phyloP scores from a whole-genome alignment of 768 basidiomycete genomes.

The Tephrocybe rancida region DNA sequence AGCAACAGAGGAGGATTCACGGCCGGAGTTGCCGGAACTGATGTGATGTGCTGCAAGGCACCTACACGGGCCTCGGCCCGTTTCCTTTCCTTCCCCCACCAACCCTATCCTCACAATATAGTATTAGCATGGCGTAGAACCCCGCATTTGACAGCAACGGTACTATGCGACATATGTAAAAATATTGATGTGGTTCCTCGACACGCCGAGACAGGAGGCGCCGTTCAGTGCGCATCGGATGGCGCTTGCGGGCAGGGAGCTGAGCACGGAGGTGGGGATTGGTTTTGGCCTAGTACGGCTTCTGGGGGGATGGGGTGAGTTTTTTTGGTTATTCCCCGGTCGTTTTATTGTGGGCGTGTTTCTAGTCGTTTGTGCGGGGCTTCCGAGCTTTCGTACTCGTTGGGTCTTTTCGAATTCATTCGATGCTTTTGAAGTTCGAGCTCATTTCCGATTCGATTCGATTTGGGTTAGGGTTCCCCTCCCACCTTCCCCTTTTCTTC shows the following conservation, averaged over 20 bases:
- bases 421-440: too few species aligned
- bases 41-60: too few species aligned
- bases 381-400: neutral
- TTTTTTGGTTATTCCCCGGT: neutral
- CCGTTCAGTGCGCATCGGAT: conserved; percentile 97
- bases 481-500: too few species aligned
- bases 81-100: conserved; percentile 2
- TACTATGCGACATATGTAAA: conserved; percentile 88
- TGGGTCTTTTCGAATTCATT: too few species aligned
- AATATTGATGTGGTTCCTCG: conserved; percentile 93
- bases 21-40: too few species aligned
- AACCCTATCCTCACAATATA: neutral
- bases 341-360: neutral
- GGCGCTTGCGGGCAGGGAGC: conserved; percentile 91
- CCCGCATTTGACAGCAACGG: conserved; percentile 54
- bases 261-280: conserved; percentile 95
- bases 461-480: too few species aligned
- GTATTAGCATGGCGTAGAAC: conserved; percentile 83
- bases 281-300: conserved; percentile 99
- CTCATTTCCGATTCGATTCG: too few species aligned
- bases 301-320: conserved; percentile 91
- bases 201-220: conserved; percentile 79
- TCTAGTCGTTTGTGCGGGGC: too few species aligned
- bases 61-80: conserved; percentile 53
- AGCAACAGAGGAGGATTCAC: too few species aligned